phyloP scores from a whole-genome alignment of 768 basidiomycete species.

The Panellus pusillus region DNA sequence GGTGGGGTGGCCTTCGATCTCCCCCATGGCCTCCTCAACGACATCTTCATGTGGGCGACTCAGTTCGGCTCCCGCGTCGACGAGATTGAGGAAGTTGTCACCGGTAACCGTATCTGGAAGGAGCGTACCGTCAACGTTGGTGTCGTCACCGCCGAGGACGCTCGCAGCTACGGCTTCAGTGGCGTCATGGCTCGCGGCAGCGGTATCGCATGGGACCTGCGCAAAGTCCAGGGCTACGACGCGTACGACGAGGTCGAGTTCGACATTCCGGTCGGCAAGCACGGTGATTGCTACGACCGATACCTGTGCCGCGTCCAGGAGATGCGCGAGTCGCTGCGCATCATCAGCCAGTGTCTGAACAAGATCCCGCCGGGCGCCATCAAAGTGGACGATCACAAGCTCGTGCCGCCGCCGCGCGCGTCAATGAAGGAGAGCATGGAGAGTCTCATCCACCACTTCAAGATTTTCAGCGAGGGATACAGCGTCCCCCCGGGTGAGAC shows the following conservation, averaged over 20 bases:
- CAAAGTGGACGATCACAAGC: conserved; percentile 97
- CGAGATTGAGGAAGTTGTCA: conserved; percentile 97
- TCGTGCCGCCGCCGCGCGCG: conserved; percentile 93
- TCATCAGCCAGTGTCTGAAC: conserved; percentile 92
- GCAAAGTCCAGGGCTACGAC: conserved; percentile 92
- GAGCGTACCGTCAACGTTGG: conserved; percentile 90
- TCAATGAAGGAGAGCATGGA: conserved; percentile 99
- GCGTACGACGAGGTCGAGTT: conserved; percentile 98
- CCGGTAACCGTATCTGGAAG: conserved; percentile 98
- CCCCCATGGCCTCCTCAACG: conserved; percentile 96
- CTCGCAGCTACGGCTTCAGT: conserved; percentile 89
- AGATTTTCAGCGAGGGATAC: conserved; percentile 97
- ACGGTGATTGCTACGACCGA: conserved; percentile 97
- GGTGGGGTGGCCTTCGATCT: conserved; percentile 98
- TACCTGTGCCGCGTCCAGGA: conserved; percentile 98
- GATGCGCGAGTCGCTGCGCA: conserved; percentile 91
- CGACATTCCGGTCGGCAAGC: conserved; percentile 93
- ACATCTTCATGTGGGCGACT: conserved; percentile 97
- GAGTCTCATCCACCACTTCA: conserved; percentile 97
- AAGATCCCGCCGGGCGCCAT: conserved; percentile 92
- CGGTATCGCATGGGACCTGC: conserved; percentile 92
- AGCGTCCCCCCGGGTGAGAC: conserved; percentile 96
- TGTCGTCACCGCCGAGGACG: conserved; percentile 87
- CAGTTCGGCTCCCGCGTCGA: conserved; percentile 90
- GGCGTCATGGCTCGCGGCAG: conserved; percentile 97